phyloP scores from a whole-genome alignment of 1,139 yeast genomes.

The Chernovozyma aurita region DNA sequence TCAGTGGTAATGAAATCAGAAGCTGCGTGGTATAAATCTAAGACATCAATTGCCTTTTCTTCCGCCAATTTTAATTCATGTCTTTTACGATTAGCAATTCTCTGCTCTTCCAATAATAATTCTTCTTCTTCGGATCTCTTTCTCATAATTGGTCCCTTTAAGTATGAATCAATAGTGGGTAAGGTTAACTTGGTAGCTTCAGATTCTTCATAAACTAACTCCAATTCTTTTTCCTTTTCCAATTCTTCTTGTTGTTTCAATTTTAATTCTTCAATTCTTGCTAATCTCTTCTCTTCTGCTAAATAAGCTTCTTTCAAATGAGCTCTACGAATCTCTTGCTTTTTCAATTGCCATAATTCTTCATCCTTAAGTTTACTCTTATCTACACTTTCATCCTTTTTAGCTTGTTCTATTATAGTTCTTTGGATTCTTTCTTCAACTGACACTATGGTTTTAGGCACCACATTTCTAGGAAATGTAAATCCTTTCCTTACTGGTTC shows the following conservation, averaged over 20 bases:
- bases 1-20: conserved; percentile 63
- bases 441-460: conserved; percentile 50
- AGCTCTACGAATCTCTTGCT: conserved; percentile 67
- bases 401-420: conserved; percentile 33
- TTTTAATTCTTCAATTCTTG: conserved; percentile 32
- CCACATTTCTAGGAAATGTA: conserved; percentile 34
- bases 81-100: conserved; percentile 32
- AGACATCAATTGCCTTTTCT: conserved; percentile 49
- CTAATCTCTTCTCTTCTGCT: conserved; percentile 53
- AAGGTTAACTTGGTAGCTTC: conserved; percentile 63
- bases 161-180: conserved; percentile 72
- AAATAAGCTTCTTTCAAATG: conserved; percentile 66
- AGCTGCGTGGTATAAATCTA: conserved; percentile 71
- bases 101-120: conserved; percentile 39
- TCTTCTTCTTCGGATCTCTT: conserved; percentile 67
- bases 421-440: conserved; percentile 54
- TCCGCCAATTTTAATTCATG: conserved; percentile 31
- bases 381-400: conserved; percentile 22
- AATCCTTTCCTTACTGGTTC: conserved; percentile 64
- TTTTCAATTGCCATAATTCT: conserved; percentile 52
- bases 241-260: conserved; percentile 23
- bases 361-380: conserved; percentile 35
- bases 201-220: conserved; percentile 33
- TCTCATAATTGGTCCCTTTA: conserved; percentile 67
- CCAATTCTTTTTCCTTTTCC: conserved; percentile 21